phyloP scores from a whole-genome alignment of 2,329 filamentous ascomycete species.

The Penicillium sp. region DNA sequence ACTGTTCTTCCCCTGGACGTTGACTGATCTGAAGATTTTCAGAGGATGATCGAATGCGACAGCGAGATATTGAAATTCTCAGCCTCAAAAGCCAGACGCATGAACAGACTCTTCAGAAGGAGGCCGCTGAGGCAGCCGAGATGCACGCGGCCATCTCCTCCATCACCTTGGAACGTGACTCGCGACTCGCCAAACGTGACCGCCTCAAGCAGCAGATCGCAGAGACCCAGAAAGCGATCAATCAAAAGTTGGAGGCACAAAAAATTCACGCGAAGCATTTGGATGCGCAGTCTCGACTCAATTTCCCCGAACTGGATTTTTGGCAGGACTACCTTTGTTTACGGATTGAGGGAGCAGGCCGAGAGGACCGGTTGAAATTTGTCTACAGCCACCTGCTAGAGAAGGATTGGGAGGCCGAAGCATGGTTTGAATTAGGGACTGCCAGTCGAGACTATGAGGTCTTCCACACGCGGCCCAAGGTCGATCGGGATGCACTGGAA shows the following conservation, averaged over 20 bases:
- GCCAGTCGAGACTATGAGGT: slow-evolving; percentile 80
- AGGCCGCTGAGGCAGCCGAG: slow-evolving; percentile 58
- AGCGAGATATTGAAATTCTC: slow-evolving; percentile 77
- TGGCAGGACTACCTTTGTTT: slow-evolving; percentile 90
- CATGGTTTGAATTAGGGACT: slow-evolving; percentile 88
- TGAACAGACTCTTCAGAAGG: slow-evolving; percentile 54
- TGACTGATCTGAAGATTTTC: slow-evolving; percentile 11
- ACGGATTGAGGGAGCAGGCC: slow-evolving; percentile 81
- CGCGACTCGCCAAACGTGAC: slow-evolving; percentile 53
- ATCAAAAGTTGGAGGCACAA: slow-evolving; percentile 44
- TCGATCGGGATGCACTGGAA: slow-evolving; percentile 54
- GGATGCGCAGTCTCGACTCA: slow-evolving; percentile 79
- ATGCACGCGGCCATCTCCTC: slow-evolving; percentile 58
- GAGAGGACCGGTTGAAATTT: slow-evolving; percentile 82
- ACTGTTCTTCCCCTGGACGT: neutral
- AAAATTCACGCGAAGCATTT: slow-evolving; percentile 60
- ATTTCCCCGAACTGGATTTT: slow-evolving; percentile 89
- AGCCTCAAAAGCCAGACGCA: slow-evolving; percentile 54
- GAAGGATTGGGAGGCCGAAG: slow-evolving; percentile 80
- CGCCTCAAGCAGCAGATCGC: slow-evolving; percentile 54
- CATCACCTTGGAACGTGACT: slow-evolving; percentile 53
- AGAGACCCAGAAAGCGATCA: slow-evolving; percentile 45
- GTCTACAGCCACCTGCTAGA: slow-evolving; percentile 83
- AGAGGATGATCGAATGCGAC: slow-evolving; percentile 91
- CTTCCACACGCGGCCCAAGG: slow-evolving; percentile 66